Evolutionary conservation across 805 yeast genomes (phyloP).

Genomic region (Yamadazyma tumulicola): DNA sequence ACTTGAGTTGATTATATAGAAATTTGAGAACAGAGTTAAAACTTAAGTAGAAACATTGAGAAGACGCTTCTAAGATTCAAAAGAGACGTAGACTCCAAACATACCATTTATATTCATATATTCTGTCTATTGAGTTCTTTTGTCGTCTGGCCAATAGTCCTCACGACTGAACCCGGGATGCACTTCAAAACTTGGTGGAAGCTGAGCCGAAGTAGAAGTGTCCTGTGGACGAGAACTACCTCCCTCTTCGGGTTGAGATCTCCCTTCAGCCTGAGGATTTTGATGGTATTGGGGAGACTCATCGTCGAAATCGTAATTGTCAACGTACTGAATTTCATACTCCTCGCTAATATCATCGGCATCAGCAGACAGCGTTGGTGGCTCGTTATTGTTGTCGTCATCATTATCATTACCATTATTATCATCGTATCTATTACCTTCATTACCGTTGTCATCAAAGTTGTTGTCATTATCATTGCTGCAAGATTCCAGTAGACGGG

Average conservation of each 20-base stretch:
- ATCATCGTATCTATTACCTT: neutral
- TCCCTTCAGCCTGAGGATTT: neutral
- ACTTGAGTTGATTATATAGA: no score
- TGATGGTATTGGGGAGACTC: no score
- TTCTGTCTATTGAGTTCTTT: neutral
- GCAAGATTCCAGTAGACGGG: no score
- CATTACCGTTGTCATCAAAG: no score
- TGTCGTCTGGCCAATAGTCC: conserved; percentile 30
- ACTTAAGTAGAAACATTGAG: no score
- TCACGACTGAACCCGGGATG: conserved; percentile 43
- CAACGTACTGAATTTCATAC: conserved; percentile 1
- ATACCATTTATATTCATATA: neutral
- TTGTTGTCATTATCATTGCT: no score
- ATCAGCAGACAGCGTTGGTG: conserved; percentile 25
- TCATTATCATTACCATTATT: neutral
- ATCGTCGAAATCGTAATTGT: conserved; percentile 20
- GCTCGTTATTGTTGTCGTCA: conserved; percentile 8
- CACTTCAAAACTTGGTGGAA: conserved; percentile 42
- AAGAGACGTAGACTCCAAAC: conserved; percentile 2
- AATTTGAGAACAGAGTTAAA: no score
- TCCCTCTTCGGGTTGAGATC: no score
- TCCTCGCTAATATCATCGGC: no score
- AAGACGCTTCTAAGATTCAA: conserved; percentile 1
- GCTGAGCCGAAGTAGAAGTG: neutral
- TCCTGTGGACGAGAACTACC: no score